Base-by-base conservation (phyloP, 2,329 filamentous ascomycete species). In the Epichloe sibirici region DNA sequence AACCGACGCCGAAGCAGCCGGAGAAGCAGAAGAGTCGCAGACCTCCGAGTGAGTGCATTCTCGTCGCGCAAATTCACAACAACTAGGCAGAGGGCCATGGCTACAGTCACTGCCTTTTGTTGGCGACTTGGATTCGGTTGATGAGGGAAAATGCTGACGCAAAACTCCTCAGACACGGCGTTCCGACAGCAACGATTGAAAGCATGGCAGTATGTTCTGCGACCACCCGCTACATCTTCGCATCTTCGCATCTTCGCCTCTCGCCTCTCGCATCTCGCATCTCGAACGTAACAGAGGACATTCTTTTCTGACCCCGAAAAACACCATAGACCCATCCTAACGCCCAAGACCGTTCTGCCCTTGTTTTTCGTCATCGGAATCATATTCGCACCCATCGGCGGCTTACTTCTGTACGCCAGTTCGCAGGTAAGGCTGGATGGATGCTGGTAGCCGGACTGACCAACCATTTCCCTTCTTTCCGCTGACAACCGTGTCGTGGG, bases 101-200 rank as follows among this genome's bases (percentile, higher is more conserved):
- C 17, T n/a, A 9, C 43, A 13, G 6, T 25, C 56, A 52, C 37
- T 57, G 35, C 34, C 31, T 45, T 42, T 42, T 9, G 39, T 48
- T 48, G 52, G 45, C 31, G 31, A 45, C 45, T 53, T 47, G 53
- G 43, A 48, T 56, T 53, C 6, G 12, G 17, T 11, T 5, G 38
- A 21, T 9, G 2, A 15, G 42, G 4, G 2, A 25, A 38, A n/a
- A 11, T 28, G 42, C 49, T 51, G 42, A 51, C 42, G 13, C 31
- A 45, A n/a, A 17, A 48, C n/a, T 45, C 31, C 21, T 55, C 64
- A 95, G 89, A 97, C 73, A 97, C 91, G 55, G 93, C 93, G 11
- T 98, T 97, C 68, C 82, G 93, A 62, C 93, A 98, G 68, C 93
- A 98, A 71, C 84, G 93, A 66, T 73, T 98, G 69, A 96, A 97